phyloP scores from a whole-genome alignment of 1,284 basidiomycete species.

The Volvariella surrecta region DNA sequence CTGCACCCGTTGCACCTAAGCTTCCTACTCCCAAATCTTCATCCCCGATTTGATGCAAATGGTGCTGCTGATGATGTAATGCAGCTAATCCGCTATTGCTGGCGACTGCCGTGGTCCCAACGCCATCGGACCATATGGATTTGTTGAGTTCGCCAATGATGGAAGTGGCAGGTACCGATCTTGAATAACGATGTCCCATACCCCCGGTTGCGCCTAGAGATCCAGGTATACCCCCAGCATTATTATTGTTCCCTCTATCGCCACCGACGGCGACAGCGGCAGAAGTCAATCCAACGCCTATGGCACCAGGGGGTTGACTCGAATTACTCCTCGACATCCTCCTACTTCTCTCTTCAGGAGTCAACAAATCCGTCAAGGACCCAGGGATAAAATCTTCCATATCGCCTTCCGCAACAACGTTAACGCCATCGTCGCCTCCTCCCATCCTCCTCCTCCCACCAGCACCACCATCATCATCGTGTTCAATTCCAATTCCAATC shows the following conservation, averaged over 20 bases:
- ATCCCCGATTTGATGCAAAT: no score
- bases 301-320: conserved; percentile 22
- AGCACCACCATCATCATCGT: not conserved
- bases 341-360: conserved; percentile 72
- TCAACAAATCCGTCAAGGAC: conserved; percentile 80
- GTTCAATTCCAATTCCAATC: no score
- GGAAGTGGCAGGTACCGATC: conserved; percentile 68
- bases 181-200: conserved; percentile 61
- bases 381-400: conserved; percentile 84
- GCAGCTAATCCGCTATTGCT: no score
- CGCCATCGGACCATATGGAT: conserved; percentile 56
- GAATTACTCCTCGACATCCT: conserved; percentile 68
- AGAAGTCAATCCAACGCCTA: conserved; percentile 8
- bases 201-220: conserved; percentile 9
- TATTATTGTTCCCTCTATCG: no score
- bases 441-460: conserved; percentile 11
- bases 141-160: conserved; percentile 65
- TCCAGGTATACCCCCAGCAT: no score
- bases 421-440: conserved; percentile 12
- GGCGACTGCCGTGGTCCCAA: not conserved
- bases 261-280: conserved; percentile 10
- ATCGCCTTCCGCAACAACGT: conserved; percentile 61
- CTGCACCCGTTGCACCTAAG: not conserved
- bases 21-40: not conserved
- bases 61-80: no score